A percentile compares a stretch with the other conserved stretches of the same genome.
Evolutionary conservation across 306 rosid genomes (phyloP).

Genomic region (Acmispon strigosus): DNA sequence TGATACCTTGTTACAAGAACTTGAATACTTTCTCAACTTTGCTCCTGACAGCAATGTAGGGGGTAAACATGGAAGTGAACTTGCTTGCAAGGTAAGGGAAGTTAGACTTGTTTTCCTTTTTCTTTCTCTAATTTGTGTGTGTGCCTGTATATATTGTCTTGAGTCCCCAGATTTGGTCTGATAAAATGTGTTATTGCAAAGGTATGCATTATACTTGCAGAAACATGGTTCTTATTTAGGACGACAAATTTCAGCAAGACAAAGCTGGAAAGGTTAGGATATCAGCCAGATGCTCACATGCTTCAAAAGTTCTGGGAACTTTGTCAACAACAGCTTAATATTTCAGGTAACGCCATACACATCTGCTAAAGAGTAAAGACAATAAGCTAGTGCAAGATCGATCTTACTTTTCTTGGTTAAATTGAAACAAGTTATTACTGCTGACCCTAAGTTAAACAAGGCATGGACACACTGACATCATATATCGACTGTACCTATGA

Average conservation of each 20-base stretch:
- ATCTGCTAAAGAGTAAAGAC: background rate
- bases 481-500: background rate
- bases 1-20: conserved; percentile 57
- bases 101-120: conserved; percentile 13
- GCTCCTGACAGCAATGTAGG: conserved; percentile 45
- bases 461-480: background rate
- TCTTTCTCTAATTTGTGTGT: background rate
- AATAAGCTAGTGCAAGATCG: background rate
- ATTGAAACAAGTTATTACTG: conserved; percentile 1
- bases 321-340: conserved; percentile 67
- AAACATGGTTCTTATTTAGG: conserved; percentile 58
- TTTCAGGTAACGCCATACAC: conserved; percentile 46
- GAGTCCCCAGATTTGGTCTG: conserved; percentile 24
- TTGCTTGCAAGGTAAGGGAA: conserved; percentile 67
- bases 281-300: conserved; percentile 45
- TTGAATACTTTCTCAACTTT: conserved; percentile 50
- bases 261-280: conserved; percentile 64
- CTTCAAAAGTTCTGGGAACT: conserved; percentile 74
- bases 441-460: conserved; percentile 5
- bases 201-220: conserved; percentile 75
- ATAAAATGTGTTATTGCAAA: conserved; percentile 29
- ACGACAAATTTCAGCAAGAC: conserved; percentile 43
- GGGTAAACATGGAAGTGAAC: conserved; percentile 53
- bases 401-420: conserved; percentile 5
- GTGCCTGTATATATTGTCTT: background rate